Base-by-base conservation (phyloP, 202 grass and related monocot species). In the Schoenoplectus tabernaemontani region DNA sequence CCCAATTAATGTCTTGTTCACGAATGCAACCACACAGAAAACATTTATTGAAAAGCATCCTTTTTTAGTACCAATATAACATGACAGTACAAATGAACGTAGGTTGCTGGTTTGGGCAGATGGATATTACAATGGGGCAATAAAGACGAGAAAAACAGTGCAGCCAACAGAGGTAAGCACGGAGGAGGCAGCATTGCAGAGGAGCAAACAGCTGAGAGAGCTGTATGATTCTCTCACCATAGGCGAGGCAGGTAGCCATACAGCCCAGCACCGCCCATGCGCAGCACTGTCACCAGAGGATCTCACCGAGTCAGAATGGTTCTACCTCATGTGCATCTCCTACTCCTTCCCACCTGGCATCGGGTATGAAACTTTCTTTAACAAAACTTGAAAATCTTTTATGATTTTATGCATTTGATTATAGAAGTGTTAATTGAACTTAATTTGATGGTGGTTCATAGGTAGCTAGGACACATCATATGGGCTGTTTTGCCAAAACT, bases 91-190 rank as follows among this genome's bases (percentile, higher is more conserved):
- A 47, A 16, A 16, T 56, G 15, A 12, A 41, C 58, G 44, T 50
- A 97, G 94, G 22, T 62, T 84, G 50, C 69, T 98, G 62, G 84
- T 89, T 61, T 98, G 91, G 89, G 84, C 81, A 56, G 91, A 89
- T 39, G 95, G 95, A 6, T 91, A 98, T 78, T 98, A 98, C 88
- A 94, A 94, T 47, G 91, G 95, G 2, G 80, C 84, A 39, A 83
- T 98, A 67, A 94, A 90, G 91, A 98, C 95, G 84, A 84, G 91
- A 28, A 98, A 94, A 87, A 98, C 88, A 68, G 89, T 97, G 78
- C 81, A 86, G 78, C 59, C 84, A 17, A 61, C 13, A 20, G 78
- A 67, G 78, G 75, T 76, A 39, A 85, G 83, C 60, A 83, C 77
- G 30, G 87, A 84, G 77, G 80, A 84, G 68, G 87, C 77, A 8